phyloP scores from a whole-genome alignment of 2,329 filamentous ascomycete species.

The Magnaporthiopsis incrustans region DNA sequence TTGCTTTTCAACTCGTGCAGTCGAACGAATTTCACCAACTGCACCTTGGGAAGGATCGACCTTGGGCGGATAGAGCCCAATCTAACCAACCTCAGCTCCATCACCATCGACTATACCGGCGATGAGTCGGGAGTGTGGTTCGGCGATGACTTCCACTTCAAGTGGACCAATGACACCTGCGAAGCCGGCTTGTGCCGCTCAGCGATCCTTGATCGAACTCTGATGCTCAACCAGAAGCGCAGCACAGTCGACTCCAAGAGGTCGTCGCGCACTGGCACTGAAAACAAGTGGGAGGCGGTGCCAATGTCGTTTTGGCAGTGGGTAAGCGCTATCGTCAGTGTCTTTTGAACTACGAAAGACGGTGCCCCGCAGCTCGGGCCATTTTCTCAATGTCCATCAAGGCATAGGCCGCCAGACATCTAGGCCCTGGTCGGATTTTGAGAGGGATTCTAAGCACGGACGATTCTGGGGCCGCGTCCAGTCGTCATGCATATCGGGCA shows the following conservation, averaged over 20 bases:
- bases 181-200: slow-evolving; percentile 28
- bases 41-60: slow-evolving; percentile 19
- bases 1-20: slow-evolving; percentile 1
- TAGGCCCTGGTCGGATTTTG: neutral
- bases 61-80: slow-evolving; percentile 19
- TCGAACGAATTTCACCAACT: slow-evolving; percentile 14
- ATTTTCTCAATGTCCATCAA: neutral
- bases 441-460: neutral
- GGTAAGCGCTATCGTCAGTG: neutral
- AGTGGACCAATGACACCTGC: slow-evolving; percentile 35
- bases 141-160: slow-evolving; percentile 35
- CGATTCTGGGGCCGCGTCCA: neutral
- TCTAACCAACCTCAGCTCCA: slow-evolving; percentile 22
- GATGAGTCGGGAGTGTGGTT: slow-evolving; percentile 30
- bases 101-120: slow-evolving; percentile 32
- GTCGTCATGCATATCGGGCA: neutral
- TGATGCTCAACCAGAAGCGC: neutral
- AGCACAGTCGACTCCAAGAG: neutral
- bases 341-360: neutral
- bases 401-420: neutral
- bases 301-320: neutral
- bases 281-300: neutral
- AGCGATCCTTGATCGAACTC: slow-evolving; percentile 19
- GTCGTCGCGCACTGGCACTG: neutral
- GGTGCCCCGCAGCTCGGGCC: neutral